Evolutionary conservation across 78 protist species (phyloP).

Genomic region (Diacronema lutheri): DNA sequence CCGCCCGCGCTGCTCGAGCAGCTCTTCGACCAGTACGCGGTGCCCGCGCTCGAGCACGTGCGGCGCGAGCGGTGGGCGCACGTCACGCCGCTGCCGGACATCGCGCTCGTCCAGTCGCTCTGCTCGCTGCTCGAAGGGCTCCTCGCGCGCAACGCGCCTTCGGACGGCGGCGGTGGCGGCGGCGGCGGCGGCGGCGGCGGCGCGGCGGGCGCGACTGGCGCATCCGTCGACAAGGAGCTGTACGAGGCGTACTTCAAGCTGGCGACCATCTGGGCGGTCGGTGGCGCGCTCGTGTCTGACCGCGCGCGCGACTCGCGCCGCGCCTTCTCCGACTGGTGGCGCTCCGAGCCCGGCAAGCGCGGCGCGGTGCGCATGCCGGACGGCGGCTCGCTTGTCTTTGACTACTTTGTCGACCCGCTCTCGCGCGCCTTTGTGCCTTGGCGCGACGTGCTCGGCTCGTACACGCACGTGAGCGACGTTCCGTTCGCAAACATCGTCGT

Average conservation of each 20-base stretch:
- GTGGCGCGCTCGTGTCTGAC: slow-evolving; percentile 56
- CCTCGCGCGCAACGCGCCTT: no score
- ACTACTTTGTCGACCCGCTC: slow-evolving; percentile 46
- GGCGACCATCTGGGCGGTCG: slow-evolving; percentile 73
- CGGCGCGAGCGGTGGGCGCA: slow-evolving; percentile 17
- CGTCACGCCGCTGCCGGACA: slow-evolving; percentile 54
- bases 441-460: slow-evolving; percentile 43
- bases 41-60: background rate
- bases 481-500: slow-evolving; percentile 18
- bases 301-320: slow-evolving; percentile 46
- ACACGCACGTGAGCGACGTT: slow-evolving; percentile 28
- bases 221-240: slow-evolving; percentile 26
- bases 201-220: background rate
- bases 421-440: slow-evolving; percentile 28
- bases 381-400: slow-evolving; percentile 53
- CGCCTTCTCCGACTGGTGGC: slow-evolving; percentile 71
- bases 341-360: slow-evolving; percentile 17
- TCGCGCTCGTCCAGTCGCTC: slow-evolving; percentile 51
- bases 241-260: slow-evolving; percentile 54
- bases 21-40: slow-evolving; percentile 52
- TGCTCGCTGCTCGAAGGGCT: slow-evolving; percentile 71
- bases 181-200: no score
- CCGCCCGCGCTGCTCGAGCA: background rate
- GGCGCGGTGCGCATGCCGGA: slow-evolving; percentile 9
- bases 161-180: no score